Percentiles rank a stretch among this genome's conserved stretches.
These are phyloP conservation scores for Coniochaeta sp. DNA, from an alignment of 2,329 filamentous ascomycete genomes.

Conservation along the genomic window DNA sequence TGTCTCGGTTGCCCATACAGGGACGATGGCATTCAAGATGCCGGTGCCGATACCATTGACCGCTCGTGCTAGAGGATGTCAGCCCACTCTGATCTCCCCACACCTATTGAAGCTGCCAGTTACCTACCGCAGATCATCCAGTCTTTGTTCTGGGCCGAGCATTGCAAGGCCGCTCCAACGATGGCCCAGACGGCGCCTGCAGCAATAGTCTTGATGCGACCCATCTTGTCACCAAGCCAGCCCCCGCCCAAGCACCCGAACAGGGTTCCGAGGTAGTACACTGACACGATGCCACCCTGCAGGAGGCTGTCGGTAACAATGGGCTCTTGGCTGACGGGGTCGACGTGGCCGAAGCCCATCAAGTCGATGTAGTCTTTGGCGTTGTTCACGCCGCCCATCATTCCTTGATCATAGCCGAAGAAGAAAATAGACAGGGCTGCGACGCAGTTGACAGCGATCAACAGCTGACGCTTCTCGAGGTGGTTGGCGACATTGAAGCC, in stretches of 20 bases:
- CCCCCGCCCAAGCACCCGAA: slow-evolving; percentile 45
- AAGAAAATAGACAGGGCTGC: slow-evolving; percentile 40
- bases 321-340: slow-evolving; percentile 35
- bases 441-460: slow-evolving; percentile 55
- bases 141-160: slow-evolving; percentile 53
- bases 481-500: slow-evolving; percentile 35
- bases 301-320: slow-evolving; percentile 51
- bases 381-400: slow-evolving; percentile 60
- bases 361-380: slow-evolving; percentile 54
- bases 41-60: slow-evolving; percentile 62
- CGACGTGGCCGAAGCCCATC: slow-evolving; percentile 56
- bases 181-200: slow-evolving; percentile 49
- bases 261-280: slow-evolving; percentile 51
- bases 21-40: slow-evolving; percentile 62
- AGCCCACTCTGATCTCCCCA: not conserved
- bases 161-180: slow-evolving; percentile 56
- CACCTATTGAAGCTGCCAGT: not conserved
- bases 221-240: slow-evolving; percentile 54
- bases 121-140: slow-evolving; percentile 62
- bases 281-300: slow-evolving; percentile 54
- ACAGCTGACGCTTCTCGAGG: slow-evolving; percentile 45
- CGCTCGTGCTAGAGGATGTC: slow-evolving; percentile 35
- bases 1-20: slow-evolving; percentile 65
- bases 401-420: slow-evolving; percentile 52
- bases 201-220: slow-evolving; percentile 57